phyloP scores from a whole-genome alignment of 768 basidiomycete genomes.

The Xanthoconium purpureum region DNA sequence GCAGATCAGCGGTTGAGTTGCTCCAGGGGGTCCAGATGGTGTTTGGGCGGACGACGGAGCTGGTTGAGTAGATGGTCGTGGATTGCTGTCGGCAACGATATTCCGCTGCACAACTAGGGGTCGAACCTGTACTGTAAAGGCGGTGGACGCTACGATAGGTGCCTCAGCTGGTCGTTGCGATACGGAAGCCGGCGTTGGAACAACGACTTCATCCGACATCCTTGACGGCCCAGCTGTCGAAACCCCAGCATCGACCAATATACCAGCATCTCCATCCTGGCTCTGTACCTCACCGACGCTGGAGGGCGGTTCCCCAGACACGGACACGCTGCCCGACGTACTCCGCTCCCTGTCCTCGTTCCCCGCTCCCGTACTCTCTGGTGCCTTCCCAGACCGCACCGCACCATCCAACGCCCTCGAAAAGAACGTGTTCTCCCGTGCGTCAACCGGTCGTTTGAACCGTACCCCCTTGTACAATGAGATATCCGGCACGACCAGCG shows the following conservation, averaged over 20 bases:
- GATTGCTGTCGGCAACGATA: not conserved
- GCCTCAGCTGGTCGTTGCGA: not conserved
- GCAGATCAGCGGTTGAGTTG: not conserved
- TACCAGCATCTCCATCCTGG: not conserved
- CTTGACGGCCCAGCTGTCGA: not conserved
- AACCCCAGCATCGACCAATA: not conserved
- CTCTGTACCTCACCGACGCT: not conserved
- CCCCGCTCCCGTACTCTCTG: not conserved
- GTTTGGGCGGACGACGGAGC: not conserved
- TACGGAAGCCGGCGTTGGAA: not conserved
- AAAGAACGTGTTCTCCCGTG: constrained; percentile 22
- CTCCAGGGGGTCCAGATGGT: not conserved
- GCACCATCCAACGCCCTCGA: constrained; percentile 19
- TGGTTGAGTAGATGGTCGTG: not conserved
- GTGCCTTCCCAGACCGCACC: not conserved
- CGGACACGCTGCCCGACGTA: not conserved
- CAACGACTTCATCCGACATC: not conserved
- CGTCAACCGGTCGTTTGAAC: constrained; percentile 18
- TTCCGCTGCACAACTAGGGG: not conserved
- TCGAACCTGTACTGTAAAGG: not conserved
- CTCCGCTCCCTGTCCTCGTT: not conserved
- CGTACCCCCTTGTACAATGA: constrained; percentile 22
- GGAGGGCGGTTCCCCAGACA: not conserved
- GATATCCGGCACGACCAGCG: constrained; percentile 22
- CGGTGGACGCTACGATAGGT: not conserved